Conservation (phyloP, 1,284 basidiomycete genomes). For the Xerocomus amazonicus region DNA sequence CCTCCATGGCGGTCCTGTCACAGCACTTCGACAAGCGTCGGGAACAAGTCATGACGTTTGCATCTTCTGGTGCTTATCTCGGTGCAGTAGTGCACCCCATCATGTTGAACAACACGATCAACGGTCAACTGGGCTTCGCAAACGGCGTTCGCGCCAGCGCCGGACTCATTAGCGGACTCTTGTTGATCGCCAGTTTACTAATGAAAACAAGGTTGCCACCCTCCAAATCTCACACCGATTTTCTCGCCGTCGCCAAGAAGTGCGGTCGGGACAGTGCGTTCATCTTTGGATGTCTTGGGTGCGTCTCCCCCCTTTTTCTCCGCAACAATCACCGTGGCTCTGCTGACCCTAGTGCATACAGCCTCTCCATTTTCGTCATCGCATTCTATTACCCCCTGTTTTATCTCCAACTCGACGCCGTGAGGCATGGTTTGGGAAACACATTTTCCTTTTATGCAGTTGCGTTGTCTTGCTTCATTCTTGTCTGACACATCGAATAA, state of each 20-base stretch:
- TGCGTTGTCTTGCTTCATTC: conserved; percentile 7
- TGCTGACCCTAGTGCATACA: neutral
- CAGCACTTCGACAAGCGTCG: conserved; percentile 36
- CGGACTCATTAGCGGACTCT: conserved; percentile 27
- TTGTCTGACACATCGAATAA: neutral
- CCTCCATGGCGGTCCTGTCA: conserved; percentile 34
- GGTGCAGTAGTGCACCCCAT: conserved; percentile 38
- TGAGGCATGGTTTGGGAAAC: conserved; percentile 19
- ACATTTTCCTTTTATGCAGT: conserved; percentile 36
- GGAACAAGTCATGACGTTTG: conserved; percentile 34
- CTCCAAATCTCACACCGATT: conserved; percentile 16
- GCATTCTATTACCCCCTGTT: conserved; percentile 34
- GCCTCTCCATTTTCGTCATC: conserved; percentile 18
- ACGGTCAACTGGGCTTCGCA: conserved; percentile 28
- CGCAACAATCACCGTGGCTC: neutral
- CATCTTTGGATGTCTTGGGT: conserved; percentile 28
- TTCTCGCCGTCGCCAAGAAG: conserved; percentile 19
- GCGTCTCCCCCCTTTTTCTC: neutral
- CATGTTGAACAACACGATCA: conserved; percentile 42
- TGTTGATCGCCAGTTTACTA: conserved; percentile 28
- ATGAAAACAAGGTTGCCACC: conserved; percentile 31
- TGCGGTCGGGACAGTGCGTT: conserved; percentile 26
- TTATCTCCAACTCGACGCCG: conserved; percentile 31
- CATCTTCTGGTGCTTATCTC: conserved; percentile 35
- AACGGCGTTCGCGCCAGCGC: conserved; percentile 35